phyloP scores from a whole-genome alignment of 805 yeast genomes.

The Yamadazyma laniorum region DNA sequence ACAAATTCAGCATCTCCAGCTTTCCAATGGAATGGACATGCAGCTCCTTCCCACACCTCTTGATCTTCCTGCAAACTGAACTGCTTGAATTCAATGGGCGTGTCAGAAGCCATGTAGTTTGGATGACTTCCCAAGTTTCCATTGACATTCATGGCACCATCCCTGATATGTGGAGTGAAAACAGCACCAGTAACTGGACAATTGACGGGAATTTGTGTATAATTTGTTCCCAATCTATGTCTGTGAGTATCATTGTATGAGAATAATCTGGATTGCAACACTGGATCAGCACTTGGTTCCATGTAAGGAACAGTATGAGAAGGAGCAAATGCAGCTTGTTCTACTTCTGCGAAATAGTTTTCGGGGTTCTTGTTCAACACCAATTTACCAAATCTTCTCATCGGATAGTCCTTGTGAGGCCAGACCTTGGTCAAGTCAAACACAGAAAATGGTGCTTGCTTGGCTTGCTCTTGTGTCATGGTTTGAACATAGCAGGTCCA shows the following conservation, averaged over 20 bases:
- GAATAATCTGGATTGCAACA: slow-evolving; percentile 71
- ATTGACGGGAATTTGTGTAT: slow-evolving; percentile 84
- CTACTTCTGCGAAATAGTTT: slow-evolving; percentile 77
- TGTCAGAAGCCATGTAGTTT: slow-evolving; percentile 63
- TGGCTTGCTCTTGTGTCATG: slow-evolving; percentile 81
- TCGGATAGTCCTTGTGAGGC: slow-evolving; percentile 85
- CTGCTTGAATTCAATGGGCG: slow-evolving; percentile 47
- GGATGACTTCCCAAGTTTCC: slow-evolving; percentile 75
- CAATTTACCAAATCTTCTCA: slow-evolving; percentile 80
- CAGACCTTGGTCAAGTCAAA: slow-evolving; percentile 90
- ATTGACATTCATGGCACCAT: slow-evolving; percentile 66
- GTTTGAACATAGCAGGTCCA: slow-evolving; percentile 87
- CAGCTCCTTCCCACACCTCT: slow-evolving; percentile 81
- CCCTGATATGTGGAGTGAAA: slow-evolving; percentile 70
- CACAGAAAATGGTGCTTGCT: slow-evolving; percentile 72
- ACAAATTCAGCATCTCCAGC: slow-evolving; percentile 62
- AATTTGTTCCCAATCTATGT: slow-evolving; percentile 73
- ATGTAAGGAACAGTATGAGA: slow-evolving; percentile 71
- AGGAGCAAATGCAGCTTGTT: slow-evolving; percentile 67
- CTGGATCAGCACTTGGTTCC: slow-evolving; percentile 77
- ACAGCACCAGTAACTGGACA: slow-evolving; percentile 60
- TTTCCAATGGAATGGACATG: slow-evolving; percentile 85
- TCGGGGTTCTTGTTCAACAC: slow-evolving; percentile 78
- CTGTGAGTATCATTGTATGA: slow-evolving; percentile 78
- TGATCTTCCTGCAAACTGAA: slow-evolving; percentile 60